Conservation (phyloP, 2,329 filamentous ascomycete genomes). For the Pochonia chlamydosporia region DNA sequence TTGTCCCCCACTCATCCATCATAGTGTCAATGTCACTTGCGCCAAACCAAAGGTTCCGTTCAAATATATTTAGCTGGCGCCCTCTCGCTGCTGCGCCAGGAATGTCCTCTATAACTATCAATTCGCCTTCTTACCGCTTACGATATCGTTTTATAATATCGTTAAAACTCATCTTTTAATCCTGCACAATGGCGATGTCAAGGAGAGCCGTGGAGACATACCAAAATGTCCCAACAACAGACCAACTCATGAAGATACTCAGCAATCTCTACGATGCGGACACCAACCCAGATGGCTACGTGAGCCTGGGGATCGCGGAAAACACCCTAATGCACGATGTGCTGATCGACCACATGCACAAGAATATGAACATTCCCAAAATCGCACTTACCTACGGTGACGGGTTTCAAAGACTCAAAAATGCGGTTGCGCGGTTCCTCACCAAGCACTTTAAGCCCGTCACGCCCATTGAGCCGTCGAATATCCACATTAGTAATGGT, state of each 20-base stretch:
- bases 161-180: background rate
- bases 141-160: no score
- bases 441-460: constrained; percentile 25
- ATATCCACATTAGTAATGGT: constrained; percentile 33
- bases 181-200: background rate
- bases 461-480: constrained; percentile 21
- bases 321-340: constrained; percentile 45
- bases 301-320: constrained; percentile 47
- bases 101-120: no score
- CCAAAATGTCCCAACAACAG: background rate
- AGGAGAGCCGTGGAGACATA: background rate
- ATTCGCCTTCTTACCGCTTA: no score
- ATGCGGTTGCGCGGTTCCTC: constrained; percentile 28
- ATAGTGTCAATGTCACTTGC: no score
- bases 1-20: no score
- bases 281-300: constrained; percentile 36
- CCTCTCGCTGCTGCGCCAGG: no score
- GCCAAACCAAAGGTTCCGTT: no score
- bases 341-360: constrained; percentile 35
- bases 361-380: constrained; percentile 24
- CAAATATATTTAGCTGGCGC: no score
- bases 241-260: constrained; percentile 34
- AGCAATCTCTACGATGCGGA: constrained; percentile 35
- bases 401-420: constrained; percentile 27
- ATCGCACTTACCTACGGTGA: constrained; percentile 35